Evolutionary conservation across 768 basidiomycete species (phyloP).

Genomic region (Leucocoprinus leucothites): DNA sequence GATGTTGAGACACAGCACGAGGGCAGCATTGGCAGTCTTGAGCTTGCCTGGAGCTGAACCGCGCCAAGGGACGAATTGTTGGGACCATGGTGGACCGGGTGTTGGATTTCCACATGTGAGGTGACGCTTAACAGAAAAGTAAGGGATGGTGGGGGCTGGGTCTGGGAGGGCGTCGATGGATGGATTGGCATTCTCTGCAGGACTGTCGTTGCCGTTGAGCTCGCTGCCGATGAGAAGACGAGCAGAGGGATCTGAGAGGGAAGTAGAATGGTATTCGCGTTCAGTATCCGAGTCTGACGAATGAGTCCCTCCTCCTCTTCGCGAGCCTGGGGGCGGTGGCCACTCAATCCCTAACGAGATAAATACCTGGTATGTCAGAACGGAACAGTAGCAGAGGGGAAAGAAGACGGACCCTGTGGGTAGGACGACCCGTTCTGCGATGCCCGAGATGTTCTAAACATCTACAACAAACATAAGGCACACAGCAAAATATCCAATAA

Average conservation of each 20-base stretch:
- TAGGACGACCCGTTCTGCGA: conserved; percentile 11
- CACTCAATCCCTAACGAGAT: neutral
- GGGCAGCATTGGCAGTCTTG: conserved; percentile 85
- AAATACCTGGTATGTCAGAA: neutral
- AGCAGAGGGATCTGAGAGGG: conserved; percentile 49
- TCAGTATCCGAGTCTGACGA: conserved; percentile 57
- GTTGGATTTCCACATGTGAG: conserved; percentile 86
- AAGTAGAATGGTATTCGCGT: conserved; percentile 43
- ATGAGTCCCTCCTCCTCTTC: conserved; percentile 16
- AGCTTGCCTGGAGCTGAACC: conserved; percentile 77
- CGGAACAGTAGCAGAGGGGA: neutral
- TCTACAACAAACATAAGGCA: neutral
- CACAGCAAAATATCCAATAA: no score
- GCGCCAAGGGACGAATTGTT: conserved; percentile 76
- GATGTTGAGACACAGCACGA: conserved; percentile 93
- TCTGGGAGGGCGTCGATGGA: conserved; percentile 48
- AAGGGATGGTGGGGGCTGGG: conserved; percentile 63
- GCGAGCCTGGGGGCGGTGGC: neutral
- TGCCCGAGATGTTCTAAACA: conserved; percentile 6
- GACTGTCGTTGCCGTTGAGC: conserved; percentile 24
- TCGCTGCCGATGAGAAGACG: conserved; percentile 30
- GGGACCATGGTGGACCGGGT: conserved; percentile 61
- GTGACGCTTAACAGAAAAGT: conserved; percentile 89
- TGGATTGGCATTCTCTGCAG: conserved; percentile 35
- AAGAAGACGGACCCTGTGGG: conserved; percentile 10